Percentiles rank a stretch among this genome's conserved stretches.
These are phyloP conservation scores for Leccinum incarnatum DNA, from an alignment of 768 basidiomycete species.

Conservation along the genomic window DNA sequence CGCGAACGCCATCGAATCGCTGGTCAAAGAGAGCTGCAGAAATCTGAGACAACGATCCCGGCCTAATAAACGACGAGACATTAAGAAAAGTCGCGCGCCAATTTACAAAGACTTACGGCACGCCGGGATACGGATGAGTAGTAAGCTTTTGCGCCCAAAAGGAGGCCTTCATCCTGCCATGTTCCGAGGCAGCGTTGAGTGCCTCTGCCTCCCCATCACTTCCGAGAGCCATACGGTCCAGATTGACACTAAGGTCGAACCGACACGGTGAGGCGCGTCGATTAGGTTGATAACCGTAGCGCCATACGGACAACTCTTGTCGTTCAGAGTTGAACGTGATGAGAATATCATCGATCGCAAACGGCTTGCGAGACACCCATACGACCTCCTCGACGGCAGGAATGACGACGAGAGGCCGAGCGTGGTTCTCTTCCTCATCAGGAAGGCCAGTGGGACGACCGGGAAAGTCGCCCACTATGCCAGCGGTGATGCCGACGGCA, in stretches of 20 bases:
- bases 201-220: conserved; percentile 44
- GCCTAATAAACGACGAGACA: conserved; percentile 13
- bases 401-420: conserved; percentile 51
- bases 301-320: conserved; percentile 62
- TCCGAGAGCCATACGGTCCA: conserved; percentile 71
- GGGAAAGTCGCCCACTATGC: conserved; percentile 49
- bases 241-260: conserved; percentile 55
- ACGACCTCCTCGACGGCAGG: conserved; percentile 64
- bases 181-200: conserved; percentile 43
- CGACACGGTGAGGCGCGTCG: conserved; percentile 45
- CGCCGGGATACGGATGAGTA: conserved; percentile 43
- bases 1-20: conserved; percentile 53
- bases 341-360: conserved; percentile 45
- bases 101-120: conserved; percentile 45
- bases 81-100: background rate
- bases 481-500: conserved; percentile 63
- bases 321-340: conserved; percentile 59
- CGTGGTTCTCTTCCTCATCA: conserved; percentile 54
- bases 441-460: conserved; percentile 38
- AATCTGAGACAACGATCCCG: conserved; percentile 32
- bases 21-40: conserved; percentile 61
- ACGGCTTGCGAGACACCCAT: conserved; percentile 50
- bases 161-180: conserved; percentile 65
- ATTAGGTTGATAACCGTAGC: conserved; percentile 57
- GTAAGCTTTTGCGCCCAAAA: conserved; percentile 71